Conservation (phyloP, 768 basidiomycete species). For the Boletales sp. region DNA sequence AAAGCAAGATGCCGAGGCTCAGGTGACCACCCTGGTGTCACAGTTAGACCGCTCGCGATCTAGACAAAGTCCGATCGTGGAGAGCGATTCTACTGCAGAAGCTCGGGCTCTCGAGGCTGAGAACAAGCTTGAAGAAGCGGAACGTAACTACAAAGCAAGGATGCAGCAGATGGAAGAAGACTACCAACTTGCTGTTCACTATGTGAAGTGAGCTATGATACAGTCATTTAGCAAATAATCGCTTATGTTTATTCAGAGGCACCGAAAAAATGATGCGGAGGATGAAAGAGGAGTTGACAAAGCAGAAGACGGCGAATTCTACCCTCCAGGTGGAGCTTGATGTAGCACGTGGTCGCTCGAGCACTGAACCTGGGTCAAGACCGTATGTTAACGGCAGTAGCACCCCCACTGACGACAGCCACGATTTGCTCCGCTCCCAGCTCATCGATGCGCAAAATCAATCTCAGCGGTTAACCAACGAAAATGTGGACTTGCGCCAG, state of each 20-base stretch:
- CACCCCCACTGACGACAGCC: constrained; percentile 74
- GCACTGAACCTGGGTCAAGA: constrained; percentile 47
- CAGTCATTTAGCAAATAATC: constrained; percentile 9
- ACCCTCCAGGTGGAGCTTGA: constrained; percentile 85
- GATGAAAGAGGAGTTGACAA: constrained; percentile 92
- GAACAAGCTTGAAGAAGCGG: constrained; percentile 73
- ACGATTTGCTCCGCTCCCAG: constrained; percentile 64
- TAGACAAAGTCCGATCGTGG: constrained; percentile 48
- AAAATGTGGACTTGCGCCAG: constrained; percentile 72
- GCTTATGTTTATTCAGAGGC: constrained; percentile 50
- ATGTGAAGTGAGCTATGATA: constrained; percentile 76
- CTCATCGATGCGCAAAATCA: constrained; percentile 78
- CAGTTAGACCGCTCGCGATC: constrained; percentile 67
- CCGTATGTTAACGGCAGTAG: constrained; percentile 67
- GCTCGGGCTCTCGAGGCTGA: constrained; percentile 65
- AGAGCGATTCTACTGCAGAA: constrained; percentile 35
- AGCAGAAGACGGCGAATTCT: constrained; percentile 80
- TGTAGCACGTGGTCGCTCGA: constrained; percentile 55
- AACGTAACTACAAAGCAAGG: constrained; percentile 71
- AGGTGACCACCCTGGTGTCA: constrained; percentile 57
- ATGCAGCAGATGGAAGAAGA: constrained; percentile 91
- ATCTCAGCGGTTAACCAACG: constrained; percentile 61
- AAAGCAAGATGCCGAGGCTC: constrained; percentile 72
- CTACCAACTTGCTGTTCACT: constrained; percentile 94
- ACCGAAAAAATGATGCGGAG: constrained; percentile 97